These are phyloP conservation scores for Aspergillus sp. DNA, from an alignment of 2,329 filamentous ascomycete genomes.

Conservation along the genomic window DNA sequence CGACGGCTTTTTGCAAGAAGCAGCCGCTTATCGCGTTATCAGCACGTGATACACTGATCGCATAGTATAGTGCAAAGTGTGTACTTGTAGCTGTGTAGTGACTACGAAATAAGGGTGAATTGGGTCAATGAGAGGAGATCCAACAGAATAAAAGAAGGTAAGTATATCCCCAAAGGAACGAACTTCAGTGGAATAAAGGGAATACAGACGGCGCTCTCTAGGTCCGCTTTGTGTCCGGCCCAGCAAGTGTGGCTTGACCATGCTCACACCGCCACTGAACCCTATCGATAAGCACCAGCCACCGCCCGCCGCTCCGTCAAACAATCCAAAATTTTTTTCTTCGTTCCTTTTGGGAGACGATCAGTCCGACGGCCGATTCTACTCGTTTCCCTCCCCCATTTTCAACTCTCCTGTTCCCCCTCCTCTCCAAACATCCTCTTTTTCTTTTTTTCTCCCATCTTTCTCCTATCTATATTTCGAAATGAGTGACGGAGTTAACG, in stretches of 20 bases:
- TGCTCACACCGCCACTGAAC: conserved; percentile 27
- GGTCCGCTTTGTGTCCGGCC: no score
- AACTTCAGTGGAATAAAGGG: no score
- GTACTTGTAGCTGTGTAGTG: no score
- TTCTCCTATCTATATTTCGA: conserved; percentile 17
- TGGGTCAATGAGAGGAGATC: no score
- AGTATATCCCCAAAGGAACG: no score
- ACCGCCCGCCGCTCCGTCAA: conserved; percentile 27
- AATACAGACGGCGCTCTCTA: no score
- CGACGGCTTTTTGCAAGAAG: conserved; percentile 5
- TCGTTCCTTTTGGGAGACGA: neutral
- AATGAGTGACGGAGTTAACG: conserved; percentile 56
- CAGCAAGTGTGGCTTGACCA: no score
- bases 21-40: conserved; percentile 23
- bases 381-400: conserved; percentile 20
- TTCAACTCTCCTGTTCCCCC: conserved; percentile 18
- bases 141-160: no score
- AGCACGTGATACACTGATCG: conserved; percentile 24
- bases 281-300: conserved; percentile 39
- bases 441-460: conserved; percentile 11
- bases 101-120: no score
- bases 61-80: no score
- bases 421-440: conserved; percentile 1
- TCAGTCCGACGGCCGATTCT: conserved; percentile 4
- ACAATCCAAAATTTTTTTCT: conserved; percentile 37